Conservation (phyloP, 202 grass and related monocot species). For the Cymbopogon flexuosus region DNA sequence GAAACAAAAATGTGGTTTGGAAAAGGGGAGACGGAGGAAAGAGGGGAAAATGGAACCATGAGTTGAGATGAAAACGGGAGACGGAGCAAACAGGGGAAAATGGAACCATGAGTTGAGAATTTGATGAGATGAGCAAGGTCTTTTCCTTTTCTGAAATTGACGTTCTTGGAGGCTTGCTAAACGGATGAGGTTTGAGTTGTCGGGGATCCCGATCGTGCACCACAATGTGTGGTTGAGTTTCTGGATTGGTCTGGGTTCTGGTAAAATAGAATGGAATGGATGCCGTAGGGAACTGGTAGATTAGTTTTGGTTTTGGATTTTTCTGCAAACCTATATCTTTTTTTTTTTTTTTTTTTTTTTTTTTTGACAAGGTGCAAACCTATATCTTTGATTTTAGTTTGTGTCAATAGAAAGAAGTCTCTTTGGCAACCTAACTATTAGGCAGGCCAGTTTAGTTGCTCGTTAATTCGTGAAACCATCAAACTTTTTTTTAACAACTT, state of each 20-base stretch:
- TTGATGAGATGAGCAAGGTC: not conserved
- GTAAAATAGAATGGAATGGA: not conserved
- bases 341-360: too few species aligned
- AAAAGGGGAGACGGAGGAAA: not conserved
- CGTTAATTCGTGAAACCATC: too few species aligned
- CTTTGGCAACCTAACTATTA: not conserved
- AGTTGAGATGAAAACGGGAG: not conserved
- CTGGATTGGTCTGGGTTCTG: not conserved
- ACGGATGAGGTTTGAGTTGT: conserved; percentile 31
- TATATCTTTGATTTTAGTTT: not conserved
- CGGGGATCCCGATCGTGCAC: conserved; percentile 20
- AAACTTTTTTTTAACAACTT: too few species aligned
- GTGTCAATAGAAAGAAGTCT: not conserved
- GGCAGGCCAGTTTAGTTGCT: too few species aligned
- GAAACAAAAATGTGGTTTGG: not conserved
- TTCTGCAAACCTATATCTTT: not conserved
- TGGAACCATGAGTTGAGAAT: not conserved
- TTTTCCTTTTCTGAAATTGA: not conserved
- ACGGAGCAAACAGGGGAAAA: not conserved
- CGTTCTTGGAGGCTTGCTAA: conserved; percentile 35
- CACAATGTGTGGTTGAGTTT: conserved; percentile 31
- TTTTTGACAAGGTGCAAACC: too few species aligned
- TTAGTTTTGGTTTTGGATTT: not conserved
- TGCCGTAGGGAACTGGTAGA: not conserved
- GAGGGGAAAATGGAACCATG: not conserved